These are phyloP conservation scores for Erythrophleum fordii DNA, from an alignment of 306 rosid genomes.

Conservation along the genomic window DNA sequence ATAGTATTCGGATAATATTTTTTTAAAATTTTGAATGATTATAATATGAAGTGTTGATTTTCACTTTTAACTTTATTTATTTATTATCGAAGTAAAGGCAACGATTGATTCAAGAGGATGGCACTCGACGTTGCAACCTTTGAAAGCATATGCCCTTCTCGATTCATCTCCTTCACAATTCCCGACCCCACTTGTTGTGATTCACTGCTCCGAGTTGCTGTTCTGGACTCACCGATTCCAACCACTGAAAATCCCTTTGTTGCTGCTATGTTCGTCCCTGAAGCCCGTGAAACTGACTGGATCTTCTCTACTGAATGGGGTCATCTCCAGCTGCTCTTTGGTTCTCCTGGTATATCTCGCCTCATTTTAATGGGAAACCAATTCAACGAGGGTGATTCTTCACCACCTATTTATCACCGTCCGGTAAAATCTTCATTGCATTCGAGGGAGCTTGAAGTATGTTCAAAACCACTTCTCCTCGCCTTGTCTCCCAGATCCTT, in stretches of 20 bases:
- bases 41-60: neutral
- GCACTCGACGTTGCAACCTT: constrained; percentile 53
- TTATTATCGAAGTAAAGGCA: neutral
- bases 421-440: constrained; percentile 34
- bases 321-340: constrained; percentile 74
- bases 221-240: constrained; percentile 71
- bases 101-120: constrained; percentile 37
- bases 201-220: constrained; percentile 70
- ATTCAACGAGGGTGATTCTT: constrained; percentile 16
- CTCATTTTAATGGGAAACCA: constrained; percentile 65
- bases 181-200: constrained; percentile 57
- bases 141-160: constrained; percentile 61
- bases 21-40: neutral
- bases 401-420: constrained; percentile 45
- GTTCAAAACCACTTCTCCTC: constrained; percentile 70
- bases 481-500: constrained; percentile 74
- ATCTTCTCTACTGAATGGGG: constrained; percentile 75
- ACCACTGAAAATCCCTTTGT: constrained; percentile 48
- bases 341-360: constrained; percentile 60
- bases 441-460: constrained; percentile 45
- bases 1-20: neutral
- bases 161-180: constrained; percentile 63
- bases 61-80: neutral
- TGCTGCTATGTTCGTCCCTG: constrained; percentile 75
- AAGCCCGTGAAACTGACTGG: constrained; percentile 82